These are phyloP conservation scores for Lachnellula subtilissima DNA, from an alignment of 2,329 filamentous ascomycete species.

Conservation along the genomic window DNA sequence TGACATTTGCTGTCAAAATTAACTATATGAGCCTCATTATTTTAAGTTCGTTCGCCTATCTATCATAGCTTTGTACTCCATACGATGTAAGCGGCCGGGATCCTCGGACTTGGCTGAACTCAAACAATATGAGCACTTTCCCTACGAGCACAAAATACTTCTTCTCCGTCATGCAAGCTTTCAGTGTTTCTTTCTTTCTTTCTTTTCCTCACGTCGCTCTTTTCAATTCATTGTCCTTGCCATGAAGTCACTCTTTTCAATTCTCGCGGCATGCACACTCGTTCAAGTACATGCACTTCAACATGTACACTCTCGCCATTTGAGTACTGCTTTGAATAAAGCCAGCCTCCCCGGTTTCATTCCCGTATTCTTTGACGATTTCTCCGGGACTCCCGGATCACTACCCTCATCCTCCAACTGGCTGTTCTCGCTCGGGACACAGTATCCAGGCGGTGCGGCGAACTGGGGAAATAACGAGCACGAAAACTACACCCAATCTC, in stretches of 20 bases:
- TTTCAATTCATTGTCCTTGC: not conserved
- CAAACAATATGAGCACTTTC: not conserved
- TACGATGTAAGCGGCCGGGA: not conserved
- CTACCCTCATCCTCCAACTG: slow-evolving; percentile 39
- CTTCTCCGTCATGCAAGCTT: not conserved
- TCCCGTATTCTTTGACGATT: slow-evolving; percentile 32
- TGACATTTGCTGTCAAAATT: too few relatives aligned
- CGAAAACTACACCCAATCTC: slow-evolving; percentile 40
- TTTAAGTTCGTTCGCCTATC: not conserved
- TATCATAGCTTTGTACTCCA: not conserved
- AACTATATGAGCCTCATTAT: too few relatives aligned
- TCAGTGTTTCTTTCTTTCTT: not conserved
- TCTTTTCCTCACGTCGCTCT: not conserved
- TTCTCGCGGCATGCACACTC: not conserved
- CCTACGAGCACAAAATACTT: not conserved
- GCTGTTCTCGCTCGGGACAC: slow-evolving; percentile 41
- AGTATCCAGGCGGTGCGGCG: slow-evolving; percentile 41
- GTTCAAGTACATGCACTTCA: not conserved
- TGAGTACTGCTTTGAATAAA: not conserved
- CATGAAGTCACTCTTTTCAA: slow-evolving; percentile 1
- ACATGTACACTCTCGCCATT: not conserved
- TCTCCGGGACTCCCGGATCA: slow-evolving; percentile 28
- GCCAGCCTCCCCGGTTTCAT: slow-evolving; percentile 4
- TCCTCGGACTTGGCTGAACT: not conserved
- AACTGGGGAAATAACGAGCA: slow-evolving; percentile 48